Percentiles rank a stretch among this genome's conserved stretches.
Evolutionary conservation across 2,329 filamentous ascomycete species (phyloP).

Genomic region (Dactylellina leptospora): DNA sequence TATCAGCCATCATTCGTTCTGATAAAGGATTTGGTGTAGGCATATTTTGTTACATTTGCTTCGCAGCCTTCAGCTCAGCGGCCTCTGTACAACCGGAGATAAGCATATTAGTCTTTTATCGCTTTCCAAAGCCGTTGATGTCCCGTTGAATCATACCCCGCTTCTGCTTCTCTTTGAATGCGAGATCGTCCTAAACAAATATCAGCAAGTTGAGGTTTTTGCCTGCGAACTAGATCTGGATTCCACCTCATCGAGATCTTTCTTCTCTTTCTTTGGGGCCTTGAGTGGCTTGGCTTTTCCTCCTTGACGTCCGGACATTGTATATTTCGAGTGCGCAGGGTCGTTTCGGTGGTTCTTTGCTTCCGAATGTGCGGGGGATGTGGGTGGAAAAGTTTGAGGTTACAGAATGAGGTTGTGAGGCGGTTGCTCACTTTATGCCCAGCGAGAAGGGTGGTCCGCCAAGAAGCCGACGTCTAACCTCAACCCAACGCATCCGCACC

Average conservation of each 20-base stretch:
- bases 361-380: conserved; percentile 4
- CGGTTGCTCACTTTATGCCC: conserved; percentile 11
- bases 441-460: conserved; percentile 17
- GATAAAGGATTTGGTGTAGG: not conserved
- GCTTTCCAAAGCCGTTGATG: not conserved
- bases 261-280: conserved; percentile 56
- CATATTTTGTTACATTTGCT: conserved; percentile 48
- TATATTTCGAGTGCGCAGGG: conserved; percentile 6
- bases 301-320: conserved; percentile 57
- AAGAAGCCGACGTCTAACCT: conserved; percentile 34
- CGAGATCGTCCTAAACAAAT: conserved; percentile 48
- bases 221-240: not conserved
- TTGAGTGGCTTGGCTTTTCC: conserved; percentile 58
- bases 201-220: conserved; percentile 1
- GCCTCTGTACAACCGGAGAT: conserved; percentile 53
- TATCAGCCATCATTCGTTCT: conserved; percentile 9
- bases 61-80: conserved; percentile 56
- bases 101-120: conserved; percentile 10
- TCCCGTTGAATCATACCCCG: conserved; percentile 47
- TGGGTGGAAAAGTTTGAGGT: conserved; percentile 40
- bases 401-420: conserved; percentile 31
- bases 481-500: conserved; percentile 29
- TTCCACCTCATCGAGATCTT: conserved; percentile 43
- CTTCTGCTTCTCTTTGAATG: conserved; percentile 57
- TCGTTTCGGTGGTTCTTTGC: conserved; percentile 5